Base-by-base conservation (phyloP, 2,329 filamentous ascomycete species). In the Phialophora macrospora region DNA sequence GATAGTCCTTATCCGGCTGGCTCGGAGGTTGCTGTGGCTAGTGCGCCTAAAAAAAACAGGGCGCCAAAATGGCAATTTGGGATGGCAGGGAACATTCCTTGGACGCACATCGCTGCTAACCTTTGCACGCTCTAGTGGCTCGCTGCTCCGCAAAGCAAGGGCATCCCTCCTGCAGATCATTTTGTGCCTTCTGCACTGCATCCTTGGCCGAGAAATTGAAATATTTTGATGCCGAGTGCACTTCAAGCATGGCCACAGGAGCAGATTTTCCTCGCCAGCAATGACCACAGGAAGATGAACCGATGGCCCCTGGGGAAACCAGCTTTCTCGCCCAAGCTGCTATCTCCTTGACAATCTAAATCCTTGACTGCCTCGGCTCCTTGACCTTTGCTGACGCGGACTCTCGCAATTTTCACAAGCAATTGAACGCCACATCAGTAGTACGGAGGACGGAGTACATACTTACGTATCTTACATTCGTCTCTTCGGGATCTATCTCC, bases 1-100 rank as follows among this genome's bases (percentile, higher is more conserved):
- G 49, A 67, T 65, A 60, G 17, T 51, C 58, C 26, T 64, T 60
- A 67, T 67, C 62, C 62, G 62, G 65, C n/a, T 46, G 28, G 54
- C 49, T 54, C 57, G 62, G 58, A 44, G 34, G 20, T 51, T 41
- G 57, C 44, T 60, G 41, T 64, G 55, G 58, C 60, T 62, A 62
- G 41, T 58, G 49, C 49, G 5, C 41, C 55, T 28, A 60, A 62
- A 54, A 34, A 32, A n/a, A 46, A 52, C 26, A 32, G 44, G 56
- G 54, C 38, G 34, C 62, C 55, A 56, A 51, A 55, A 63, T 58
- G 63, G 66, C 57, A 68, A 68, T 66, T 60, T 68, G 58, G 44
- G 46, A 28, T 26, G 30, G 24, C 63, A 65, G 56, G 66, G 62
- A 38, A 62, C 44, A 32, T 63, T 26, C 66, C 62, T 44, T 68